These are phyloP conservation scores for Corinectria fuckeliana DNA, from an alignment of 2,329 filamentous ascomycete species.

Conservation along the genomic window DNA sequence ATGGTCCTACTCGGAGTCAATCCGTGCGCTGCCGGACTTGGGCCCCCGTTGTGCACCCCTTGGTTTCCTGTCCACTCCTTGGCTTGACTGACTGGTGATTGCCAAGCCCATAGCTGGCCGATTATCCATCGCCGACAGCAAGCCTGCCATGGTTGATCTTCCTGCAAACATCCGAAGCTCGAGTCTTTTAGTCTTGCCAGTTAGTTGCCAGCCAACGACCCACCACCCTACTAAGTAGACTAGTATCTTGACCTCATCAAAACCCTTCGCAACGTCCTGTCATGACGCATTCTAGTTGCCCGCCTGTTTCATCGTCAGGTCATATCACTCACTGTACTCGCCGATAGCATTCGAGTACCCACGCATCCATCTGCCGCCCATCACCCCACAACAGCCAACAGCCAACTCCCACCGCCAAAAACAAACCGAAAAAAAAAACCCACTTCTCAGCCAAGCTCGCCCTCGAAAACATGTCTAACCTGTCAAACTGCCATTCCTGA, in stretches of 20 bases:
- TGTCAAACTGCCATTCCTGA: background rate
- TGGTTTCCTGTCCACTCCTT: background rate
- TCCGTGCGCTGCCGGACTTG: background rate
- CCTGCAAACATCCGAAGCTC: no score
- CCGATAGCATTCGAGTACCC: background rate
- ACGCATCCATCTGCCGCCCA: background rate
- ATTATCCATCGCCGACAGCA: no score
- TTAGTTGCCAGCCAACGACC: no score
- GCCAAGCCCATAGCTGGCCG: no score
- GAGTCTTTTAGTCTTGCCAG: no score
- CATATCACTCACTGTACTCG: background rate
- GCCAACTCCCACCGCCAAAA: background rate
- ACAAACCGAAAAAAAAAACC: background rate
- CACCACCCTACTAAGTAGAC: no score
- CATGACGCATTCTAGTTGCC: background rate
- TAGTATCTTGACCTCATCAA: no score
- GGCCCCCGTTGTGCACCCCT: background rate
- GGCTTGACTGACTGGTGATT: no score
- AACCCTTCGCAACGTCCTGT: no score
- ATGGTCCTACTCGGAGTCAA: no score
- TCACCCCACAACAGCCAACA: background rate
- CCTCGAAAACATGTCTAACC: background rate
- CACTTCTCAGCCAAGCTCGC: background rate
- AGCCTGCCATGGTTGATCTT: no score
- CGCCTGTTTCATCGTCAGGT: background rate